phyloP scores from a whole-genome alignment of 208 protist species.

The Trypanosoma cruzi region DNA sequence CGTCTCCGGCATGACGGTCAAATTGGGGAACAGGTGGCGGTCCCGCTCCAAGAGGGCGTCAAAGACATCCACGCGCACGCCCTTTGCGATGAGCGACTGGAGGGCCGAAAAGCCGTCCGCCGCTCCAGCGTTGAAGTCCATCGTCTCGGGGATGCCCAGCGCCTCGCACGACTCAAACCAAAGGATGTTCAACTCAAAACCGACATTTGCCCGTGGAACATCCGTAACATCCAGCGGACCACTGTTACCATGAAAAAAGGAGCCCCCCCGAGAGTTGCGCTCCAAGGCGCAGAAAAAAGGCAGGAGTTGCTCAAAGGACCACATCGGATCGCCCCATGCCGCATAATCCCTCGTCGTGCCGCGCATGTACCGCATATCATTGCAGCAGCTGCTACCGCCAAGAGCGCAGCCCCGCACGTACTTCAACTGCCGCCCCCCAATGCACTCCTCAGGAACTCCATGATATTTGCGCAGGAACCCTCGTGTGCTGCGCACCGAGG shows the following conservation, averaged over 20 bases:
- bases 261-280: slow-evolving; percentile 39
- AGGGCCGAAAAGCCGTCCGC: slow-evolving; percentile 56
- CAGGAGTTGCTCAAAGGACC: slow-evolving; percentile 57
- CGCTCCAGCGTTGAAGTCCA: slow-evolving; percentile 60
- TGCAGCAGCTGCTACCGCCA: slow-evolving; percentile 56
- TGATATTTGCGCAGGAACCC: slow-evolving; percentile 33
- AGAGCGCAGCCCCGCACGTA: slow-evolving; percentile 52
- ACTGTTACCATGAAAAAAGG: slow-evolving; percentile 34
- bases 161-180: slow-evolving; percentile 86
- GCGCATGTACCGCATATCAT: slow-evolving; percentile 73
- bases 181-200: slow-evolving; percentile 68
- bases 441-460: slow-evolving; percentile 32
- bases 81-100: slow-evolving; percentile 55
- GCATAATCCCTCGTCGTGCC: slow-evolving; percentile 36
- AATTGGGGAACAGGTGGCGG: slow-evolving; percentile 34
- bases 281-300: slow-evolving; percentile 53
- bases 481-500: slow-evolving; percentile 25
- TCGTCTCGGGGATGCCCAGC: slow-evolving; percentile 43
- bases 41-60: slow-evolving; percentile 38
- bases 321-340: slow-evolving; percentile 42
- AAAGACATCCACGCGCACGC: slow-evolving; percentile 53
- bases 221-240: slow-evolving; percentile 51
- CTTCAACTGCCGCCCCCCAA: slow-evolving; percentile 44
- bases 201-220: slow-evolving; percentile 49
- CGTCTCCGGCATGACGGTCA: slow-evolving; percentile 38